phyloP scores from a whole-genome alignment of 495 filamentous ascomycete genomes.

The Daldinia concentrica region DNA sequence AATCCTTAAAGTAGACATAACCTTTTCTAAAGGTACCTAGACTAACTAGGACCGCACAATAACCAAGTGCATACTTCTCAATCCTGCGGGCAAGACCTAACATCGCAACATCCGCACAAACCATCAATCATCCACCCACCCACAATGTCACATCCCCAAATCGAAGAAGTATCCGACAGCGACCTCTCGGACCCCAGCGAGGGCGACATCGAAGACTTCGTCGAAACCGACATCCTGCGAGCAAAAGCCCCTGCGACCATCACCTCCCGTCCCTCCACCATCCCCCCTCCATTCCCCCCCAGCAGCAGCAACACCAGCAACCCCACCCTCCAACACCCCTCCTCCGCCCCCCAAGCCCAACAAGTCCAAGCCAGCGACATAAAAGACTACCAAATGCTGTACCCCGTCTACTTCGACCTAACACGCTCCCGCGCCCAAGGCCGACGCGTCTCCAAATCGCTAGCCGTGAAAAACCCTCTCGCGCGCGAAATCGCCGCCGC shows the following conservation, averaged over 20 bases:
- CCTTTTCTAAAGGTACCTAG: not conserved
- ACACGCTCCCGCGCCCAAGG: conserved; percentile 78
- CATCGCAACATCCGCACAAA: conserved; percentile 14
- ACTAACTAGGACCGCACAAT: not conserved
- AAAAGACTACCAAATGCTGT: conserved; percentile 82
- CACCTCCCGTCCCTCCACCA: conserved; percentile 36
- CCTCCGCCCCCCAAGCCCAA: conserved; percentile 43
- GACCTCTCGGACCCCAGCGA: conserved; percentile 81
- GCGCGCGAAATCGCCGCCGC: conserved; percentile 91
- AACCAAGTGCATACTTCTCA: not conserved
- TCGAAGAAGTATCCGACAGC: conserved; percentile 88
- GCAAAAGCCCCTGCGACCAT: conserved; percentile 28
- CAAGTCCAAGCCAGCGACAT: conserved; percentile 58
- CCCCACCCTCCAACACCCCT: conserved; percentile 33
- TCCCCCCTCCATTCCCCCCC: conserved; percentile 20
- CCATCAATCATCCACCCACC: not conserved
- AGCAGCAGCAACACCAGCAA: not conserved
- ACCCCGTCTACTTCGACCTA: conserved; percentile 93
- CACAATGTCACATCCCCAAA: conserved; percentile 82
- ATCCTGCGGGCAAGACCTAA: not conserved
- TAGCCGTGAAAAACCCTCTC: conserved; percentile 85
- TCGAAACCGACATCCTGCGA: conserved; percentile 57
- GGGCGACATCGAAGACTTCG: conserved; percentile 68
- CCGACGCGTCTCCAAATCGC: conserved; percentile 73
- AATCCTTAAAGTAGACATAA: conserved; percentile 1